Base-by-base conservation (phyloP, 177 flowering plant genomes). In the Vitis hybrid region DNA sequence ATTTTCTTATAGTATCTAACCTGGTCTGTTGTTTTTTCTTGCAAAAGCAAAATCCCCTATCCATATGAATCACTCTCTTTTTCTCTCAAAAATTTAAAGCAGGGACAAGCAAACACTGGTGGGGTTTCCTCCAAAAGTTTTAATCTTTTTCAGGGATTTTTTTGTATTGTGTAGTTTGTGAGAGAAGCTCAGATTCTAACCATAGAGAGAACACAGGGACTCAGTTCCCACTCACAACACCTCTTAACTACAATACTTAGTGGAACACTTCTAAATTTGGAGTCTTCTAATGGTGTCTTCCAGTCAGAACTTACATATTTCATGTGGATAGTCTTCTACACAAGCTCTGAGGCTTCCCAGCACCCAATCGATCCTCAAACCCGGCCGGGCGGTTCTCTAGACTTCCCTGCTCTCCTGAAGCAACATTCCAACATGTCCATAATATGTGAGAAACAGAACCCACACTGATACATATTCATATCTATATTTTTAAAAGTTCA, bases 361-460 rank as follows among this genome's bases (percentile, higher is more conserved):
- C n/a, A 22, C 60, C 45, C 19, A 53, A 49, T 33, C 18, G 9
- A 14, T 33, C 51, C 60, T 73, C 73, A 84, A 70, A 60, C 73
- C 66, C 79, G 77, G 57, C 79, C 80, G 12, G 88, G 87, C 4
- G 88, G 83, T 72, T 69, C 79, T 67, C 83, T 63, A 59, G 79
- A 65, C 66, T 79, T 76, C 76, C 77, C 80, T 50, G 81, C 73
- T 73, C 82, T 79, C 85, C 90, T 87, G 87, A 66, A 81, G 33
- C 60, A 16, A 61, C 53, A 57, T 0, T 51, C 3, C 33, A 50
- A 31, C 29, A 39, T 63, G n/a, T 11, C 29, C 21, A 18, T 49
- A 3, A 8, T 26, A 51, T 55, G 14, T 22, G 31, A 26, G 55
- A 53, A 58, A 26, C 26, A 57, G 53, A 16, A 5, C 12, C n/a